A percentile compares a stretch with the other conserved stretches of the same genome.
phyloP scores from a whole-genome alignment of 2,329 filamentous ascomycete genomes.

The Phialophora expanda region DNA sequence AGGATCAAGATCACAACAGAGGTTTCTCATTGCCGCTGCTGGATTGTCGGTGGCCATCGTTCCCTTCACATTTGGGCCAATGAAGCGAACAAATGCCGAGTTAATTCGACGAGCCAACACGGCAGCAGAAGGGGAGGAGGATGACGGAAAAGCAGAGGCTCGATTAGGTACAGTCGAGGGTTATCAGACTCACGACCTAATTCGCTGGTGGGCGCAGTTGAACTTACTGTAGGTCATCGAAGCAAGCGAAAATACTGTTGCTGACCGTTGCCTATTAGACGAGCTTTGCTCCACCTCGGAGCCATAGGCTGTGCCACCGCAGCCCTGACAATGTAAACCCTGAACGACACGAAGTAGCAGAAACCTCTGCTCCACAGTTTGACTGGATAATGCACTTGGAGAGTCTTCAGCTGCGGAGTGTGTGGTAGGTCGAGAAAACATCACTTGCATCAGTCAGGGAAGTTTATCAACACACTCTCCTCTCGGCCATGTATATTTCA shows the following conservation, averaged over 20 bases:
- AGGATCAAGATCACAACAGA: constrained; percentile 9
- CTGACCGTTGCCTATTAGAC: constrained; percentile 12
- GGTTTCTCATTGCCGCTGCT: constrained; percentile 20
- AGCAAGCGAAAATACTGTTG: neutral
- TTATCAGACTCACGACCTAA: constrained; percentile 25
- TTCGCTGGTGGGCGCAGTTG: constrained; percentile 26
- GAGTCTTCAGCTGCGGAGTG: too few relatives aligned
- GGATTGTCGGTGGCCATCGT: constrained; percentile 15
- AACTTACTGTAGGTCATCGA: constrained; percentile 19
- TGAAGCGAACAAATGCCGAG: constrained; percentile 30
- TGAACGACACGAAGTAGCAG: neutral
- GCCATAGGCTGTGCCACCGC: constrained; percentile 22
- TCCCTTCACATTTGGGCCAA: constrained; percentile 26
- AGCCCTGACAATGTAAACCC: constrained; percentile 13
- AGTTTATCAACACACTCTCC: neutral
- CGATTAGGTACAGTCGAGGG: constrained; percentile 15
- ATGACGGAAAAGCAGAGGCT: constrained; percentile 12
- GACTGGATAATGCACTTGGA: too few relatives aligned
- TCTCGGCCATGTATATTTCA: neutral
- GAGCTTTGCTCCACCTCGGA: constrained; percentile 22
- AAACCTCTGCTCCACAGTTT: too few relatives aligned
- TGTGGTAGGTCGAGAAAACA: too few relatives aligned
- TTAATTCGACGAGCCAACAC: constrained; percentile 22
- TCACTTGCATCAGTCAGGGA: neutral
- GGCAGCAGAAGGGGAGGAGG: constrained; percentile 21